Evolutionary conservation across 495 filamentous ascomycete species (phyloP), one percentile per base, ranked within the genome.

Genomic region (Talaromyces thailandensis): DNA sequence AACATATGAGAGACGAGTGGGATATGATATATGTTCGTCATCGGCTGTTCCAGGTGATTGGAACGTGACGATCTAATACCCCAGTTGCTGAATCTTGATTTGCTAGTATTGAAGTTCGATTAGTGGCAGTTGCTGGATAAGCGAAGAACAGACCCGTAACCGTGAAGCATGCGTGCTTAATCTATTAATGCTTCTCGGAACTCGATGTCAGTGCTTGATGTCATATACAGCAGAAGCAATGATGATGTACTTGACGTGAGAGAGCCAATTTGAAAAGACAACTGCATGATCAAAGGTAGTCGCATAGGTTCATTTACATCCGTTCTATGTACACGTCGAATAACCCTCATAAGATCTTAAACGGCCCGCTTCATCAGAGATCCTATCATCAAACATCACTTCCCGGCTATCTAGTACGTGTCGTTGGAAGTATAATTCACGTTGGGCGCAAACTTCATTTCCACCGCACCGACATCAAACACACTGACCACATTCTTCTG

Each of bases 401-500:
- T 40, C 35, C 12, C 4, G 43, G 18, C 16, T 48, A 48, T 55
- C 24, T 55, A 55, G 16, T 55, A 26, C 12, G 23, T 55, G 24
- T 55, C 51, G 51, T 55, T 55, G 51, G 51, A 55, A 7, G 51
- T 55, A 8, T 55, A 55, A 11, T 55, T 55, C 51, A 28, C 23
- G 9, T 55, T 18, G 2, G 55, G 50, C 4, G 74, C 73, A 62
- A 78, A 71, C 24, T 62, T 70, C 68, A 73, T 64, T 64, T 75
- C 67, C 6, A 64, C 65, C 24, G 63, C 70, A 18, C 70, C 70
- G 28, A 73, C 65, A 56, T 79, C 73, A 43, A 75, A 73, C 1
- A 73, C 67, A 14, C 69, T 76, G 14, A 89, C 67, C 0, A 87
- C 85, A 65, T 83, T 86, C 70, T 84, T 86, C 75, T 88, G 74